Base-by-base conservation (phyloP, 2,329 filamentous ascomycete species). In the Colletotrichum spinosum region DNA sequence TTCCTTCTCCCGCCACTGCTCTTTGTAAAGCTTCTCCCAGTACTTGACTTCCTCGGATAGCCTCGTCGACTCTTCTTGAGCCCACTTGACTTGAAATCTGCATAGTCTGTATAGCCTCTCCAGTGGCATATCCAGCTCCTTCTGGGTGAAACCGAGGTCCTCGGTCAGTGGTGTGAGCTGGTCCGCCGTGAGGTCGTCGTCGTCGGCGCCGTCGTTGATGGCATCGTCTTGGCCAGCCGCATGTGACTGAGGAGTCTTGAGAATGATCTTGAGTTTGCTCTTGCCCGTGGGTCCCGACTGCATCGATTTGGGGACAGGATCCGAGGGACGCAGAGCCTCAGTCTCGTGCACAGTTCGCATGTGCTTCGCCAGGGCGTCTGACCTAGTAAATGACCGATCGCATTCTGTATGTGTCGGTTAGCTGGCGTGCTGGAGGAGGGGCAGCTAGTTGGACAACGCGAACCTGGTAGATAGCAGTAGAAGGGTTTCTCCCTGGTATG, bases 311-410 rank as follows among this genome's bases (percentile, higher is more conserved):
- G 90, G 89, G 11, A 93, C 87, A 2, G 91, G 88, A 74, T 94
- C 89, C 13, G 88, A 89, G 5, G 92, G 92, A n/a, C 93, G 90
- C 25, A 97, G 84, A 13, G 93, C 92, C 80, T 99, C 96, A 4
- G 95, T 97, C 77, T 99, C 96, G 81, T 99, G 96, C 42, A 99
- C 94, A 13, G 96, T 98, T 71, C 96, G 92, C 93, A 98, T 98
- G 77, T 99, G 96, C 78, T 99, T 99, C 2, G 95, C 94, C 0
- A 99, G 85, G 11, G 96, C 96, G 73, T 99, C 96, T 33, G 95
- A 97, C 69, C 96, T 87, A 2, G 96, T 99, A 73, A 99, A 99
- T 38, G 94, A 94, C 67, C 95, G 91, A 76, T 99, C 96, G 80
- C 96, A 99, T 86, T 99, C 96, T 97, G 72, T 45, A 51, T 6